These are phyloP conservation scores for Pogostemon cablin DNA, from an alignment of 257 asterid genomes.

Conservation along the genomic window DNA sequence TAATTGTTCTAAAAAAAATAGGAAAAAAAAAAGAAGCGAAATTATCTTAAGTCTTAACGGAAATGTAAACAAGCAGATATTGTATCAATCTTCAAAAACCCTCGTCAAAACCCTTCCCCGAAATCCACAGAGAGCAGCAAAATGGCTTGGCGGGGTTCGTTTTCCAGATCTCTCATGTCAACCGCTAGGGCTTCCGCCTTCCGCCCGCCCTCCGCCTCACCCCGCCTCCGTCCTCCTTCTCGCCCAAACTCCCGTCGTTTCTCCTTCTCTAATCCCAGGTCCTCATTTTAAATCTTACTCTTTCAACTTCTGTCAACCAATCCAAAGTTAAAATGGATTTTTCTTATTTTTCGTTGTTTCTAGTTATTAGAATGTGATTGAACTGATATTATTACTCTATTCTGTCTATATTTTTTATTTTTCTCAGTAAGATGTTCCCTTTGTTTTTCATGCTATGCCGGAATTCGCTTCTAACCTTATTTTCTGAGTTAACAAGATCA, in stretches of 20 bases:
- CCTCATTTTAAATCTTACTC: background rate
- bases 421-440: too few relatives aligned
- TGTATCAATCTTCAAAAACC: constrained; percentile 41
- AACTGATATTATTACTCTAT: background rate
- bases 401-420: too few relatives aligned
- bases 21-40: too few relatives aligned
- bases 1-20: too few relatives aligned
- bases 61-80: background rate
- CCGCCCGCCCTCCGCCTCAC: constrained; percentile 52
- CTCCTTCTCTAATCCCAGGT: constrained; percentile 82
- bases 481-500: background rate
- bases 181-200: constrained; percentile 68
- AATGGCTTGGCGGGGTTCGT: constrained; percentile 95
- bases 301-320: constrained; percentile 3
- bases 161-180: constrained; percentile 71
- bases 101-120: constrained; percentile 41
- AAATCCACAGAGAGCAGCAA: constrained; percentile 16
- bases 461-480: too few relatives aligned
- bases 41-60: too few relatives aligned
- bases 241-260: constrained; percentile 69
- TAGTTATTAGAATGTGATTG: background rate
- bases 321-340: background rate
- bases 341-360: background rate
- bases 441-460: too few relatives aligned
- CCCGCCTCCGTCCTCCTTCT: constrained; percentile 64